phyloP scores from a whole-genome alignment of 345 rosid species.

The Triadica sebifera region DNA sequence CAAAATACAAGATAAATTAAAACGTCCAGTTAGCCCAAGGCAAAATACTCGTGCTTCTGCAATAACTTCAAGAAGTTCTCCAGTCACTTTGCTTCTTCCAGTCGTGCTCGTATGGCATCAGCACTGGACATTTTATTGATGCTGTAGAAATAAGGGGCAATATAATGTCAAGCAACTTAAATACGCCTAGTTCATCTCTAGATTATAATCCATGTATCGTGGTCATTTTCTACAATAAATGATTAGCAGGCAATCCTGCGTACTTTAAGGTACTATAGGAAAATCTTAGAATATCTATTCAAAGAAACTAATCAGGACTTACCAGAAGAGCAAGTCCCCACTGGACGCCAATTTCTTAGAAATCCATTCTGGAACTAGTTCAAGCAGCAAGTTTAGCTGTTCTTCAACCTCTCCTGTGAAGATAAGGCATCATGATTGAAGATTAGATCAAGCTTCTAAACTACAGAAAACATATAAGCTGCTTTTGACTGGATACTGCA shows the following conservation, averaged over 20 bases:
- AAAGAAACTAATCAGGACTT: conserved; percentile 20
- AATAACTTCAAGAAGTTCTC: conserved; percentile 12
- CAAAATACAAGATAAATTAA: background rate
- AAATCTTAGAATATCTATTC: background rate
- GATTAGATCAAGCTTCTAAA: conserved; percentile 13
- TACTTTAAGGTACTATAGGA: background rate
- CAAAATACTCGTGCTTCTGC: background rate
- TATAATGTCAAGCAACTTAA: background rate
- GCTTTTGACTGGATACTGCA: background rate
- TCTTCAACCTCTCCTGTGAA: conserved; percentile 78
- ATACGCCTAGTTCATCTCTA: background rate
- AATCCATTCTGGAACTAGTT: conserved; percentile 87
- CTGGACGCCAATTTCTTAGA: conserved; percentile 57
- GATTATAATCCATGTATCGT: background rate
- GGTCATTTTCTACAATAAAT: background rate
- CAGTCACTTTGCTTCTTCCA: conserved; percentile 55
- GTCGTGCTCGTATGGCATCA: conserved; percentile 38
- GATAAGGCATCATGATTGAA: conserved; percentile 7
- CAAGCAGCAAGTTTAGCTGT: conserved; percentile 61
- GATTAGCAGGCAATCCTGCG: too few relatives aligned
- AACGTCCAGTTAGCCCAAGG: conserved; percentile 18
- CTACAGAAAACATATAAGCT: background rate
- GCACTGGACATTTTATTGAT: conserved; percentile 55
- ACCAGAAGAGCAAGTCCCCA: conserved; percentile 75
- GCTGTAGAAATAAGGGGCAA: conserved; percentile 38